Evolutionary conservation across 2,329 filamentous ascomycete genomes (phyloP).

Genomic region (Fusarium xylarioides): DNA sequence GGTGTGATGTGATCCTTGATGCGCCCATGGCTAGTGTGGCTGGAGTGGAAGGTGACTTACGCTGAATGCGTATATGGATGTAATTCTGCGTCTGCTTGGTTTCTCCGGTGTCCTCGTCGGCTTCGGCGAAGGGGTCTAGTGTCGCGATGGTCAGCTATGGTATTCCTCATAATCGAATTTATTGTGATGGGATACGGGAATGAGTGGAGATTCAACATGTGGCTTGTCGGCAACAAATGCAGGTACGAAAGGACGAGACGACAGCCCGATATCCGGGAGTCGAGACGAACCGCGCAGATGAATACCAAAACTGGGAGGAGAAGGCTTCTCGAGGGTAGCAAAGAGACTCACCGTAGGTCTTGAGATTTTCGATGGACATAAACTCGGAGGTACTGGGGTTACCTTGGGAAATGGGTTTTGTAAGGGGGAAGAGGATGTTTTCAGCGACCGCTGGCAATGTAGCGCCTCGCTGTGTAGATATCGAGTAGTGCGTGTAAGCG

Average conservation of each 20-base stretch:
- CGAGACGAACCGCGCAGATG: not conserved
- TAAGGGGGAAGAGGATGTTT: conserved; percentile 47
- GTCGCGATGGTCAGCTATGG: not conserved
- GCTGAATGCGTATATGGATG: conserved; percentile 99
- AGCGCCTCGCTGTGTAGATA: conserved; percentile 55
- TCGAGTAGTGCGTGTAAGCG: conserved; percentile 8
- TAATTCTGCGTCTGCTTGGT: conserved; percentile 96
- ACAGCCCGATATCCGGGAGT: not conserved
- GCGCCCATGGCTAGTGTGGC: conserved; percentile 1
- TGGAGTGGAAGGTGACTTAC: conserved; percentile 62
- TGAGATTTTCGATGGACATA: conserved; percentile 99
- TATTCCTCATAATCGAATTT: not conserved
- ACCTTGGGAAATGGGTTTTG: conserved; percentile 64
- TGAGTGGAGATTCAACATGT: conserved; percentile 27
- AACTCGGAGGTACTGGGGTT: conserved; percentile 78
- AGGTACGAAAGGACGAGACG: conserved; percentile 34
- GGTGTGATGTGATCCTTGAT: conserved; percentile 10
- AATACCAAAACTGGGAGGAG: not conserved
- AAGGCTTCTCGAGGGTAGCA: not conserved
- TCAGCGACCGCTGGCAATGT: conserved; percentile 62
- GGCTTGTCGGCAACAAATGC: conserved; percentile 36
- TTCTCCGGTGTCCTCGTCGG: conserved; percentile 98
- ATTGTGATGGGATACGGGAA: conserved; percentile 1
- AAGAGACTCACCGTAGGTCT: conserved; percentile 81
- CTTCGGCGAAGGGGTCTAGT: conserved; percentile 99